These are phyloP conservation scores for Aspergillus puulaauensis DNA, from an alignment of 2,329 filamentous ascomycete species.

Conservation along the genomic window DNA sequence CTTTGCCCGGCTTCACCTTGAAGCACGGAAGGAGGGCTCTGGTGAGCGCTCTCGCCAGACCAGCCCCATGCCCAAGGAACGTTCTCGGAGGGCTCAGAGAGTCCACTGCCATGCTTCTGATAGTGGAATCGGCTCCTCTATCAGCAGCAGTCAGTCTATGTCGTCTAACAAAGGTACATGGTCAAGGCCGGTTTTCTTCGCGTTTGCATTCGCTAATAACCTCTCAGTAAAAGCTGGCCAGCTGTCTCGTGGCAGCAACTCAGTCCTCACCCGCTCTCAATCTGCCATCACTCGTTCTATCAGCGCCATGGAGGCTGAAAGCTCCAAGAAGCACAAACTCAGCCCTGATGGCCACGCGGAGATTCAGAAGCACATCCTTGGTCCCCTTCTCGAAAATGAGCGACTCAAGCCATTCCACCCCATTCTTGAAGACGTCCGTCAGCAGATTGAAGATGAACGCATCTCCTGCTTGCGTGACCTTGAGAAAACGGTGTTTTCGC, in stretches of 20 bases:
- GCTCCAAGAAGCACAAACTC: constrained; percentile 57
- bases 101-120: constrained; percentile 72
- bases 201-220: constrained; percentile 11
- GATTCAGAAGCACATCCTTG: constrained; percentile 76
- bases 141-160: constrained; percentile 58
- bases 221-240: constrained; percentile 25
- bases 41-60: constrained; percentile 24
- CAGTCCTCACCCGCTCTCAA: constrained; percentile 24
- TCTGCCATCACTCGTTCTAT: constrained; percentile 64
- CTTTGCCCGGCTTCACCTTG: constrained; percentile 58
- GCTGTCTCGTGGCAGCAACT: constrained; percentile 22
- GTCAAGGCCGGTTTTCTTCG: background rate
- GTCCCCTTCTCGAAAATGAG: constrained; percentile 72
- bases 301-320: constrained; percentile 46
- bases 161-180: constrained; percentile 45
- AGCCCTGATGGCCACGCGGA: constrained; percentile 70
- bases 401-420: constrained; percentile 77
- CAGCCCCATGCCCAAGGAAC: constrained; percentile 36
- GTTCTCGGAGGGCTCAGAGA: constrained; percentile 11
- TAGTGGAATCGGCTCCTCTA: constrained; percentile 82
- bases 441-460: constrained; percentile 77
- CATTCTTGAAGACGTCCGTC: constrained; percentile 74
- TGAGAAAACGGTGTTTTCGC: constrained; percentile 87
- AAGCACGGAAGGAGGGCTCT: constrained; percentile 29
- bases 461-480: constrained; percentile 90